phyloP scores from a whole-genome alignment of 2,329 filamentous ascomycete genomes.

The Neofusicoccum umdonicola region DNA sequence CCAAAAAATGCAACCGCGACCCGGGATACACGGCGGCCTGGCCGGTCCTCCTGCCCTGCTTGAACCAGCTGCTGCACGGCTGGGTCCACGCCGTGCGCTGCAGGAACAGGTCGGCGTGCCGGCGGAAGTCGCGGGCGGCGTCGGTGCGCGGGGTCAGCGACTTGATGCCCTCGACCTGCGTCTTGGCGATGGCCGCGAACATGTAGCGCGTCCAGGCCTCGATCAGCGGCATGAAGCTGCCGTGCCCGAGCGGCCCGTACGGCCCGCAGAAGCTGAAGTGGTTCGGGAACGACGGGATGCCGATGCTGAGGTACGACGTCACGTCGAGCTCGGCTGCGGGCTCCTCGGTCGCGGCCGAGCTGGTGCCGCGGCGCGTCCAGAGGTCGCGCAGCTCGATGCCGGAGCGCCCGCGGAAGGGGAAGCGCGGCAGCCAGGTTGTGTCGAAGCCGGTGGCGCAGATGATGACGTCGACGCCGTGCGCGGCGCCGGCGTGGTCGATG shows the following conservation, averaged over 20 bases:
- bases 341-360: no score
- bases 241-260: slow-evolving; percentile 27
- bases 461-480: slow-evolving; percentile 43
- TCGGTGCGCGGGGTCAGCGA: slow-evolving; percentile 42
- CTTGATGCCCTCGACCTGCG: slow-evolving; percentile 38
- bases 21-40: slow-evolving; percentile 42
- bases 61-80: slow-evolving; percentile 47
- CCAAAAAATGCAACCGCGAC: slow-evolving; percentile 37
- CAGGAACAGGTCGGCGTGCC: slow-evolving; percentile 47
- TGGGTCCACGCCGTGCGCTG: slow-evolving; percentile 51
- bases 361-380: slow-evolving; percentile 38
- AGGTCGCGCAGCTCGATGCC: slow-evolving; percentile 41
- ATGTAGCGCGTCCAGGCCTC: slow-evolving; percentile 34
- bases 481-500: slow-evolving; percentile 41
- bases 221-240: slow-evolving; percentile 41
- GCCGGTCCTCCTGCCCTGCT: slow-evolving; percentile 35
- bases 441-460: slow-evolving; percentile 49
- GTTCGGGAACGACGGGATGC: slow-evolving; percentile 44
- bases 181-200: neutral
- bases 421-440: slow-evolving; percentile 42
- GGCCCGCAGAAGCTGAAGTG: slow-evolving; percentile 42
- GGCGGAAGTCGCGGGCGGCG: slow-evolving; percentile 36
- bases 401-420: slow-evolving; percentile 35
- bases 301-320: slow-evolving; percentile 41
- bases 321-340: slow-evolving; percentile 28